A percentile compares a stretch with the other conserved stretches of the same genome.
Evolutionary conservation across 257 asterid species (phyloP).

Genomic region (Paraleonurus japonicus): DNA sequence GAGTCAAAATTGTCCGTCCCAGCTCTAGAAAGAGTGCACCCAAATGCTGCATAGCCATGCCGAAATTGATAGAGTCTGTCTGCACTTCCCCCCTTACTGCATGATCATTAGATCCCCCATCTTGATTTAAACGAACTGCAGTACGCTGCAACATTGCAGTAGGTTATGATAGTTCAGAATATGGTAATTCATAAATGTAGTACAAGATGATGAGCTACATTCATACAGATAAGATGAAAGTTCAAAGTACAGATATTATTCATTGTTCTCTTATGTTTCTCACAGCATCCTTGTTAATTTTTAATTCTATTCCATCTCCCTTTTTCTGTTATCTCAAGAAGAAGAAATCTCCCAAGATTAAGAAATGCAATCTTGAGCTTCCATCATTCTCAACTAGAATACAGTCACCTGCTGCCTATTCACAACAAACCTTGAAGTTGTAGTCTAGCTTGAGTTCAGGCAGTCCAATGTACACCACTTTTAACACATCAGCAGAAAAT

Average conservation of each 20-base stretch:
- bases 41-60: conserved; percentile 86
- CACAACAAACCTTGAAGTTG: background rate
- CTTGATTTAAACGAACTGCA: conserved; percentile 74
- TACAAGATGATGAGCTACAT: conserved; percentile 10
- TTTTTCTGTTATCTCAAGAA: background rate
- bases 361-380: background rate
- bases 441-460: background rate
- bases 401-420: background rate
- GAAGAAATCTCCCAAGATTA: background rate
- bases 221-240: background rate
- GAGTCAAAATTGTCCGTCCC: conserved; percentile 87
- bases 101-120: conserved; percentile 62
- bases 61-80: conserved; percentile 60
- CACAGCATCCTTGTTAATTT: background rate
- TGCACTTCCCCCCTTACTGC: conserved; percentile 70
- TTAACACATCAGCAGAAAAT: background rate
- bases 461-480: background rate
- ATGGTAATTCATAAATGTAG: background rate
- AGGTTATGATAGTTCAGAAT: conserved; percentile 40
- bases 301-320: background rate
- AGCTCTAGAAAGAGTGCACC: conserved; percentile 92
- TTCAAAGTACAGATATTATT: background rate
- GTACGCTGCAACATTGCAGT: conserved; percentile 63
- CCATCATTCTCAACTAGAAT: conserved; percentile 3
- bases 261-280: background rate